A percentile compares a stretch with the other conserved stretches of the same genome.
Evolutionary conservation across 805 yeast species (phyloP).

Genomic region (Teunomyces panamensis): DNA sequence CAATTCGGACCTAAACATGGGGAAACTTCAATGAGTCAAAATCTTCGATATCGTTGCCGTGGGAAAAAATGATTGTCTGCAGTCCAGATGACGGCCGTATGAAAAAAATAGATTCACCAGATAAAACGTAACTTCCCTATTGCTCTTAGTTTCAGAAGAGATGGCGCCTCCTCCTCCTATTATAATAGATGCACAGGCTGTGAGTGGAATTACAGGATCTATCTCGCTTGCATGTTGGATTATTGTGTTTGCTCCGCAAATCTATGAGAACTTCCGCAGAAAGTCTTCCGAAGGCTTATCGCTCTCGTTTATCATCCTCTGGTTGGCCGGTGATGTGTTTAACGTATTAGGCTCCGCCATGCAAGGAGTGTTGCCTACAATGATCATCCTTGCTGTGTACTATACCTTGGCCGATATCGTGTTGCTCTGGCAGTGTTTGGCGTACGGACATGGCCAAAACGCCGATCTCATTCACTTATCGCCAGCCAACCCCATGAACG

Average conservation of each 20-base stretch:
- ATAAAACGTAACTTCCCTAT: neutral
- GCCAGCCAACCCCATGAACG: constrained; percentile 83
- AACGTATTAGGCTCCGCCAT: constrained; percentile 87
- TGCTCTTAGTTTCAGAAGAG: constrained; percentile 3
- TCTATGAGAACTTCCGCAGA: constrained; percentile 84
- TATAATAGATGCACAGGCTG: constrained; percentile 62
- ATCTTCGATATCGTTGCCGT: neutral
- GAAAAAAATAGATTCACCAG: neutral
- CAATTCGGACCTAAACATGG: constrained; percentile 1
- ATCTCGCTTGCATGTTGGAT: constrained; percentile 97
- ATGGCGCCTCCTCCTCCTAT: constrained; percentile 66
- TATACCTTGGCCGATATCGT: constrained; percentile 90
- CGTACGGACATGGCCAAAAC: constrained; percentile 62
- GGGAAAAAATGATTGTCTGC: neutral
- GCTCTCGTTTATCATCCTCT: constrained; percentile 75
- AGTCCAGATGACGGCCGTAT: neutral
- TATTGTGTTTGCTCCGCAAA: constrained; percentile 95
- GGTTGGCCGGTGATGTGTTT: constrained; percentile 94
- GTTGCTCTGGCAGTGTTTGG: constrained; percentile 76
- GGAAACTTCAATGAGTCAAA: constrained; percentile 1
- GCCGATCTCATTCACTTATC: constrained; percentile 78
- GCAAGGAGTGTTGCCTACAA: constrained; percentile 90
- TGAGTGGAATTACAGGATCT: constrained; percentile 78
- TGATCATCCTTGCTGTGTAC: constrained; percentile 88
- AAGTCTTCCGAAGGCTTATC: constrained; percentile 90